Conservation (phyloP, 2,329 filamentous ascomycete genomes). For the Aspergillus sp. region DNA sequence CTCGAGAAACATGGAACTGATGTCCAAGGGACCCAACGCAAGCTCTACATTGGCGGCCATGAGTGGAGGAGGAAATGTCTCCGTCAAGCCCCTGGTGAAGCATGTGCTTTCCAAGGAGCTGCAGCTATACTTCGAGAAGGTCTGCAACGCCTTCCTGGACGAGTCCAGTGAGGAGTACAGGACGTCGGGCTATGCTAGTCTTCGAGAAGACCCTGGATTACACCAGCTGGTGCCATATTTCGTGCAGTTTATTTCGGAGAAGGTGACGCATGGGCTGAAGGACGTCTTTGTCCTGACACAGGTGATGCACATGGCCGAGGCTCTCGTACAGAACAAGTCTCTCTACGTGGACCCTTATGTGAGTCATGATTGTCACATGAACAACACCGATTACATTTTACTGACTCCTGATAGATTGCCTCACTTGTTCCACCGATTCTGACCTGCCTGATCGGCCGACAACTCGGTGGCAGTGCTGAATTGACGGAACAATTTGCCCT, state of each 20-base stretch:
- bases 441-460: slow-evolving; percentile 84
- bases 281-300: slow-evolving; percentile 85
- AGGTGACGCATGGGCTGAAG: slow-evolving; percentile 91
- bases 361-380: slow-evolving; percentile 21
- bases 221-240: slow-evolving; percentile 97
- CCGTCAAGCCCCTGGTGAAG: slow-evolving; percentile 88
- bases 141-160: slow-evolving; percentile 84
- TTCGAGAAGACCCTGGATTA: slow-evolving; percentile 85
- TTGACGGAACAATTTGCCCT: slow-evolving; percentile 71
- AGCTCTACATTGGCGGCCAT: slow-evolving; percentile 83
- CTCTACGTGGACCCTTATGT: slow-evolving; percentile 73
- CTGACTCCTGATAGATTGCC: slow-evolving; percentile 50
- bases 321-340: slow-evolving; percentile 78
- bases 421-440: slow-evolving; percentile 81
- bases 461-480: slow-evolving; percentile 64
- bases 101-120: slow-evolving; percentile 95
- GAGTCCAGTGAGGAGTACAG: slow-evolving; percentile 85
- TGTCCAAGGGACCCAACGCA: slow-evolving; percentile 85
- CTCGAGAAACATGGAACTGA: slow-evolving; percentile 77
- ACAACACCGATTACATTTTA: slow-evolving; percentile 1
- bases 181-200: slow-evolving; percentile 79
- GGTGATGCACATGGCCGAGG: slow-evolving; percentile 87
- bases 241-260: slow-evolving; percentile 91
- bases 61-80: slow-evolving; percentile 78
- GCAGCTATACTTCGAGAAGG: slow-evolving; percentile 95